Conservation (phyloP, 129 eudicot genomes). For the Mikania micrantha region DNA sequence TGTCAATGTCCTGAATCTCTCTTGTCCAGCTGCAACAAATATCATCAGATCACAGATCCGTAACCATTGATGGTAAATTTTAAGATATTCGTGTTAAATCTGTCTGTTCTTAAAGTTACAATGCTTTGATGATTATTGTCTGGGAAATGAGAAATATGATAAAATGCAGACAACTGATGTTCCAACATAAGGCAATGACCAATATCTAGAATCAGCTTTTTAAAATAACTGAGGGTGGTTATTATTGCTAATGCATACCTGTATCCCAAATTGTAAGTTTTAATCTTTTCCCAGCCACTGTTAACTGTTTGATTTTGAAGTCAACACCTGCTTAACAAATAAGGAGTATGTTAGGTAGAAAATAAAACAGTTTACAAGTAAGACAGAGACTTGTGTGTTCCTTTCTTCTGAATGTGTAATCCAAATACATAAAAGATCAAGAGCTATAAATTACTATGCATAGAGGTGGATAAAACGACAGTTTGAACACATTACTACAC, state of each 20-base stretch:
- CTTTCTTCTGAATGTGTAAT: too few relatives aligned
- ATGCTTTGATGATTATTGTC: neutral
- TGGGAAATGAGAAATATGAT: neutral
- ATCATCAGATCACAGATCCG: slow-evolving; percentile 13
- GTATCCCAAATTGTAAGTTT: slow-evolving; percentile 98
- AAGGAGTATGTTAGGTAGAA: neutral
- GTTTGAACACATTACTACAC: too few relatives aligned
- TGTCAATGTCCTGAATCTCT: slow-evolving; percentile 90
- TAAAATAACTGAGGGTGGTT: neutral
- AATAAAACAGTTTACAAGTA: too few relatives aligned
- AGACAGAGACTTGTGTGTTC: too few relatives aligned
- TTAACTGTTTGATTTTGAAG: slow-evolving; percentile 67
- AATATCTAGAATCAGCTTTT: neutral
- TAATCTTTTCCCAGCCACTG: slow-evolving; percentile 71
- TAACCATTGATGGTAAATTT: neutral
- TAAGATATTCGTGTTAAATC: neutral
- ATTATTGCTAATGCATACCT: slow-evolving; percentile 32
- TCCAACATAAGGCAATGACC: neutral
- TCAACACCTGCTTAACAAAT: slow-evolving; percentile 60
- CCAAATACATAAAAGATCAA: too few relatives aligned
- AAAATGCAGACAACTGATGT: neutral
- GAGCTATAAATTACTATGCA: too few relatives aligned
- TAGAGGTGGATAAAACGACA: too few relatives aligned
- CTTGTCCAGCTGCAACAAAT: slow-evolving; percentile 82
- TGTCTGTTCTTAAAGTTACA: neutral